Percentiles rank a stretch among this genome's conserved stretches.
Evolutionary conservation across 2,329 filamentous ascomycete species (phyloP).

Genomic region (Aschersonia sp.): DNA sequence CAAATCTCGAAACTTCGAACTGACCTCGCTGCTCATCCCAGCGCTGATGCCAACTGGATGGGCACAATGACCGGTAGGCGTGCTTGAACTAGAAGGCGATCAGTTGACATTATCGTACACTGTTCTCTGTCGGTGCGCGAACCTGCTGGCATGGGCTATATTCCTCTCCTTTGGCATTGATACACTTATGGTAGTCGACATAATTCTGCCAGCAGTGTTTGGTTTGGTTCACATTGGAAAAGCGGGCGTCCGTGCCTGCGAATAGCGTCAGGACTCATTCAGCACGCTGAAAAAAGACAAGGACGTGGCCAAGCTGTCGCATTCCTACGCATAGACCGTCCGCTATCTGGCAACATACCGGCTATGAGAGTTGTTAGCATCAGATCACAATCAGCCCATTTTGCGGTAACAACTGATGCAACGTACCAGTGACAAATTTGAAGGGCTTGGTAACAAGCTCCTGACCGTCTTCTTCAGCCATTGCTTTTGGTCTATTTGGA

Average conservation of each 20-base stretch:
- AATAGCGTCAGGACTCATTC: not conserved
- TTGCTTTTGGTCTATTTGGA: conserved; percentile 37
- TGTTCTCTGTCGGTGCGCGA: conserved; percentile 14
- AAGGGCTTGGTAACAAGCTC: conserved; percentile 93
- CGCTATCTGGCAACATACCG: conserved; percentile 19
- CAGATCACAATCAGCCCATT: conserved; percentile 20
- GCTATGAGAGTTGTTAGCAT: conserved; percentile 29
- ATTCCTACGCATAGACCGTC: no score
- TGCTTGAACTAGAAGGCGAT: conserved; percentile 63
- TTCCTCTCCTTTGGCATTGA: conserved; percentile 95
- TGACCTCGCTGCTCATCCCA: conserved; percentile 96
- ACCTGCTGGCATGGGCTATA: conserved; percentile 96
- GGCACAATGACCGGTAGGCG: conserved; percentile 95
- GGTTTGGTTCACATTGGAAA: conserved; percentile 96
- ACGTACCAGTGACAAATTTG: conserved; percentile 98
- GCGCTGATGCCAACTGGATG: conserved; percentile 80
- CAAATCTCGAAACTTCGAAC: conserved; percentile 16
- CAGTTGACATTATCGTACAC: conserved; percentile 5
- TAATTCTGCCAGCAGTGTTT: conserved; percentile 99
- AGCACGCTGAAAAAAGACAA: not conserved
- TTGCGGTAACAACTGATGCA: conserved; percentile 21
- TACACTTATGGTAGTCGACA: conserved; percentile 99
- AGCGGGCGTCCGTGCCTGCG: conserved; percentile 93
- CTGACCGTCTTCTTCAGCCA: conserved; percentile 72
- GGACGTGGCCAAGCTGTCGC: not conserved